A percentile compares a stretch with the other conserved stretches of the same genome.
Evolutionary conservation across 108 stramenopile genomes (phyloP).

Genomic region (Stephanodiscus minutulus): DNA sequence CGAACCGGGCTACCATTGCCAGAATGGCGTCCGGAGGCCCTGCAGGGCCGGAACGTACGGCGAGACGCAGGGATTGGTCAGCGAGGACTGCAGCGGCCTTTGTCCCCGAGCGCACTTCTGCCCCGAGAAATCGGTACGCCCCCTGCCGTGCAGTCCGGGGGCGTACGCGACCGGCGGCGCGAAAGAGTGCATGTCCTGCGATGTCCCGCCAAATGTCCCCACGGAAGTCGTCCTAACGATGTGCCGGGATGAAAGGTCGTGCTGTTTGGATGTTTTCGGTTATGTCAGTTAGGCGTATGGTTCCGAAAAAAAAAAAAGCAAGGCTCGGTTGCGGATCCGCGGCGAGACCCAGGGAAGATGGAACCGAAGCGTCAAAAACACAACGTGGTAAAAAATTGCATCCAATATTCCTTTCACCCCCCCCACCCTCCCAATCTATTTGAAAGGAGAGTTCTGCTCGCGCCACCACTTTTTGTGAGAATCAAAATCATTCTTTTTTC

Average conservation of each 20-base stretch:
- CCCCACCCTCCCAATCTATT: too few species aligned
- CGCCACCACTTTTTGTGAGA: too few species aligned
- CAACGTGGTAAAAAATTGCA: background rate
- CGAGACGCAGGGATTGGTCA: conserved; percentile 11
- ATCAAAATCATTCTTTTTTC: too few species aligned
- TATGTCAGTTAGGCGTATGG: background rate
- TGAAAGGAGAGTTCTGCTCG: too few species aligned
- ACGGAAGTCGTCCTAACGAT: conserved; percentile 27
- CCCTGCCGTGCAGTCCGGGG: conserved; percentile 38
- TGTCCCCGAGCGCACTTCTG: conserved; percentile 44
- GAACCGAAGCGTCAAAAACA: too few species aligned
- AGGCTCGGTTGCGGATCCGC: background rate
- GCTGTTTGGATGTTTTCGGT: conserved; percentile 44
- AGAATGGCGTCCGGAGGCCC: conserved; percentile 15
- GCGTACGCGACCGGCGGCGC: conserved; percentile 48
- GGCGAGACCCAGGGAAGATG: background rate
- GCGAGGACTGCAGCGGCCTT: conserved; percentile 24
- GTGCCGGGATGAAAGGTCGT: conserved; percentile 41
- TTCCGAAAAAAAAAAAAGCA: background rate
- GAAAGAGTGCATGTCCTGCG: conserved; percentile 43
- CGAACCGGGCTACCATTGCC: conserved; percentile 28
- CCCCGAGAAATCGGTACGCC: conserved; percentile 32
- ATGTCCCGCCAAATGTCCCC: conserved; percentile 32
- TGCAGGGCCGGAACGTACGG: conserved; percentile 37
- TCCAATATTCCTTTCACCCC: too few species aligned